These are phyloP conservation scores for Adenanthera pavonina DNA, from an alignment of 306 rosid genomes.

Conservation along the genomic window DNA sequence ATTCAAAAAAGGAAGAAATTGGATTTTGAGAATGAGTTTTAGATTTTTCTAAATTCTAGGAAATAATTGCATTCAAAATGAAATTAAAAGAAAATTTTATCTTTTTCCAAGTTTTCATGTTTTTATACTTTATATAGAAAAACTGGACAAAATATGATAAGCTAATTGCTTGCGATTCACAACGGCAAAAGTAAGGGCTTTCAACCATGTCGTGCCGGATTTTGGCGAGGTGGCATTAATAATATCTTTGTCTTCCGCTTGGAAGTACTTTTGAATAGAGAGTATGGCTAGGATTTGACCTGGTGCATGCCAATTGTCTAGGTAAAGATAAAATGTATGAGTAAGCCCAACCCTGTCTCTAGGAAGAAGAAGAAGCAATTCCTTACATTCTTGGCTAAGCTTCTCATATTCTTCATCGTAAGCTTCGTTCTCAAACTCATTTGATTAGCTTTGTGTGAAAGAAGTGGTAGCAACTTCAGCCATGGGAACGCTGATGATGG, in stretches of 20 bases:
- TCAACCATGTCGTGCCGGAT: slow-evolving; percentile 62
- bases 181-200: slow-evolving; percentile 49
- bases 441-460: background rate
- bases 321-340: slow-evolving; percentile 39
- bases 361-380: slow-evolving; percentile 49
- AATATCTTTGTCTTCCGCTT: slow-evolving; percentile 22
- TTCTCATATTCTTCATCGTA: background rate
- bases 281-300: slow-evolving; percentile 32
- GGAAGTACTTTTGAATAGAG: slow-evolving; percentile 41
- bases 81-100: too few species aligned
- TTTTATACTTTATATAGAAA: too few species aligned
- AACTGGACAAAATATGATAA: too few species aligned
- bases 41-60: too few species aligned
- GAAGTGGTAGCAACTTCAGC: background rate
- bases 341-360: slow-evolving; percentile 42
- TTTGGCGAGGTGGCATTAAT: slow-evolving; percentile 41
- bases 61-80: too few species aligned
- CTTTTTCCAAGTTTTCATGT: too few species aligned
- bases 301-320: slow-evolving; percentile 49
- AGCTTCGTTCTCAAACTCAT: background rate
- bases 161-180: slow-evolving; percentile 37
- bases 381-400: slow-evolving; percentile 33
- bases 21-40: too few species aligned
- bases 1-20: too few species aligned
- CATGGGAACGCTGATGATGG: background rate